Evolutionary conservation across 495 filamentous ascomycete species (phyloP).

Genomic region (Neurospora cerealis): DNA sequence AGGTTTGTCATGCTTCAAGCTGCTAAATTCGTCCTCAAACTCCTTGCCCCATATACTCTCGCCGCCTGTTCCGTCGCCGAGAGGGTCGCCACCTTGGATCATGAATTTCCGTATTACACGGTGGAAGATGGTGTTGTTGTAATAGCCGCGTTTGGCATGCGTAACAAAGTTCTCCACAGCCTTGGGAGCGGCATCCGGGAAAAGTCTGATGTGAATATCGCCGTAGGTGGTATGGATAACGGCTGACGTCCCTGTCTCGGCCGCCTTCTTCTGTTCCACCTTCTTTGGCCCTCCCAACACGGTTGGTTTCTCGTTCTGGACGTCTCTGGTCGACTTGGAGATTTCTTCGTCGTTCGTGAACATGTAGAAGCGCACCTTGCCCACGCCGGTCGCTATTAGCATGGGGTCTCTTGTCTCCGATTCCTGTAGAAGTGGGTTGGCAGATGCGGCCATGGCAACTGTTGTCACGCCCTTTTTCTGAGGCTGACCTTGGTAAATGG

Average conservation of each 20-base stretch:
- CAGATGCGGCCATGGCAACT: conserved; percentile 93
- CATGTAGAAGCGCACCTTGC: conserved; percentile 94
- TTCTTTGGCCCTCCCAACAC: conserved; percentile 32
- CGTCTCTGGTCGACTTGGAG: conserved; percentile 75
- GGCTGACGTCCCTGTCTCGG: conserved; percentile 66
- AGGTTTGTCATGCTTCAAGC: conserved; percentile 84
- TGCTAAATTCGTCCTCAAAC: conserved; percentile 92
- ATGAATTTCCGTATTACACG: conserved; percentile 97
- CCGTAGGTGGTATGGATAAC: conserved; percentile 89
- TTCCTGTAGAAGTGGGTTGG: conserved; percentile 87
- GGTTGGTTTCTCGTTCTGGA: conserved; percentile 90
- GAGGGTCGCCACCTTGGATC: conserved; percentile 88
- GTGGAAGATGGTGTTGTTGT: conserved; percentile 96
- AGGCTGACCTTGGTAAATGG: conserved; percentile 92
- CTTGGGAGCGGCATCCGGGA: conserved; percentile 84
- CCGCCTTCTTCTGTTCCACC: conserved; percentile 43
- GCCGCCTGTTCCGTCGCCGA: conserved; percentile 91
- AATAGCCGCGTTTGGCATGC: conserved; percentile 79
- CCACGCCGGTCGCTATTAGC: conserved; percentile 70
- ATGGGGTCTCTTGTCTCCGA: conserved; percentile 88
- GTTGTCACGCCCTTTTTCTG: conserved; percentile 86
- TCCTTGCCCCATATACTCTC: conserved; percentile 95
- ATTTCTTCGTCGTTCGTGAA: conserved; percentile 86
- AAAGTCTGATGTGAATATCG: conserved; percentile 90
- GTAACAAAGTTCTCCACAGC: conserved; percentile 99